Percentiles rank a stretch among this genome's conserved stretches.
Evolutionary conservation across 148 eudicot genomes (phyloP).

Genomic region (Rhododendron mucronatum): DNA sequence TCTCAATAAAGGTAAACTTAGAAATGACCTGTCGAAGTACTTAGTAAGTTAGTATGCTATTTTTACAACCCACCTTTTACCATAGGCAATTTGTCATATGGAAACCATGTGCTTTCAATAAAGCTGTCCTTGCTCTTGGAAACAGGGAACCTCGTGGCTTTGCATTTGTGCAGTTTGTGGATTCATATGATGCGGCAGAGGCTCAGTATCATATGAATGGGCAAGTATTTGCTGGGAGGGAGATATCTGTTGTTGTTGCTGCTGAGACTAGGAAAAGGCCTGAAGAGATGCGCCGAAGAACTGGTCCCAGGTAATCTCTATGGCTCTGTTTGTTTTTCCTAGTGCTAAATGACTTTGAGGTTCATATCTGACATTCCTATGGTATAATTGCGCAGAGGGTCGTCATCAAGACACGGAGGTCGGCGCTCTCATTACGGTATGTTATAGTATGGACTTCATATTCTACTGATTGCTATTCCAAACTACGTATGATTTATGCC

Average conservation of each 20-base stretch:
- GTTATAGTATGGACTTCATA: neutral
- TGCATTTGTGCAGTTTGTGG: slow-evolving; percentile 81
- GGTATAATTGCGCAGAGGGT: slow-evolving; percentile 23
- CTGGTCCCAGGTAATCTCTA: slow-evolving; percentile 41
- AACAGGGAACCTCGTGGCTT: slow-evolving; percentile 81
- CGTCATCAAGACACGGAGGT: slow-evolving; percentile 55
- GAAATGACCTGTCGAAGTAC: slow-evolving; percentile 20
- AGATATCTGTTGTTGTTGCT: slow-evolving; percentile 68
- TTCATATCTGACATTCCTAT: slow-evolving; percentile 8
- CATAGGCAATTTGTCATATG: neutral
- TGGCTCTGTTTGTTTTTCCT: neutral
- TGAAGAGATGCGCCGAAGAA: slow-evolving; percentile 66
- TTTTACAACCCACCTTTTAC: neutral
- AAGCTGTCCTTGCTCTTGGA: slow-evolving; percentile 1
- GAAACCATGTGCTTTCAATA: neutral
- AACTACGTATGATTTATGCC: neutral
- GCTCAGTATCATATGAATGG: slow-evolving; percentile 72
- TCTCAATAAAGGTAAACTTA: slow-evolving; percentile 33
- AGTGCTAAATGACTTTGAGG: neutral
- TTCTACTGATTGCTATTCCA: neutral
- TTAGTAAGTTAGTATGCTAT: neutral
- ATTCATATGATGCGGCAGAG: slow-evolving; percentile 60
- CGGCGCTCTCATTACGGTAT: slow-evolving; percentile 45
- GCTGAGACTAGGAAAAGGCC: slow-evolving; percentile 68
- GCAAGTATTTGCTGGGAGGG: slow-evolving; percentile 65